These are phyloP conservation scores for Aspergillus cejpii DNA, from an alignment of 2,329 filamentous ascomycete species.

Conservation along the genomic window DNA sequence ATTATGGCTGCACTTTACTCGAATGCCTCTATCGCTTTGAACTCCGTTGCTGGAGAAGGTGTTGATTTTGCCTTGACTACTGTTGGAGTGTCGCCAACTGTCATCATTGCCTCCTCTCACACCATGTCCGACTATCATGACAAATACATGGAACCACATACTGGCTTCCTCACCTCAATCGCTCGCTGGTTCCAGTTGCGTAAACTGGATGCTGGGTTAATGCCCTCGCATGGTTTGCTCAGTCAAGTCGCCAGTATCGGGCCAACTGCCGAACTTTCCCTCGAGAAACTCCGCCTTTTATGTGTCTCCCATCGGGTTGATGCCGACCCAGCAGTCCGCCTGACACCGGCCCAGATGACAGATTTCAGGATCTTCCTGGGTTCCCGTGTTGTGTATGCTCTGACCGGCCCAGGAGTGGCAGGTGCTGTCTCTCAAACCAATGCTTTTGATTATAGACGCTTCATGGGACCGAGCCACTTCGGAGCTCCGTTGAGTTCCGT, in stretches of 20 bases:
- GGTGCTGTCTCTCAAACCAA: slow-evolving; percentile 84
- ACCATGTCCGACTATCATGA: slow-evolving; percentile 63
- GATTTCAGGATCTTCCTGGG: slow-evolving; percentile 76
- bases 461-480: slow-evolving; percentile 57
- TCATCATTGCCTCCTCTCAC: slow-evolving; percentile 70
- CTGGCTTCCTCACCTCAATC: slow-evolving; percentile 57
- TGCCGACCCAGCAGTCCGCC: slow-evolving; percentile 51
- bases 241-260: slow-evolving; percentile 40
- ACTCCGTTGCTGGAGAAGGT: slow-evolving; percentile 70
- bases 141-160: slow-evolving; percentile 54
- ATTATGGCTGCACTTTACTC: slow-evolving; percentile 77
- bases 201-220: slow-evolving; percentile 63
- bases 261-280: slow-evolving; percentile 36
- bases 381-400: slow-evolving; percentile 74
- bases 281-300: slow-evolving; percentile 70
- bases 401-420: slow-evolving; percentile 75
- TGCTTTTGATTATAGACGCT: slow-evolving; percentile 72
- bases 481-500: slow-evolving; percentile 73
- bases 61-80: slow-evolving; percentile 68
- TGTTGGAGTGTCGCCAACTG: slow-evolving; percentile 68
- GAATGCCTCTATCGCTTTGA: slow-evolving; percentile 79
- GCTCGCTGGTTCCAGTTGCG: slow-evolving; percentile 67
- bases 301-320: slow-evolving; percentile 70
- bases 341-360: slow-evolving; percentile 65
- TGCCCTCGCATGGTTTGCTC: slow-evolving; percentile 61